A percentile compares a stretch with the other conserved stretches of the same genome.
Conservation (phyloP, 176 grass and related monocot genomes). For the Tillandsia leiboldiana region DNA sequence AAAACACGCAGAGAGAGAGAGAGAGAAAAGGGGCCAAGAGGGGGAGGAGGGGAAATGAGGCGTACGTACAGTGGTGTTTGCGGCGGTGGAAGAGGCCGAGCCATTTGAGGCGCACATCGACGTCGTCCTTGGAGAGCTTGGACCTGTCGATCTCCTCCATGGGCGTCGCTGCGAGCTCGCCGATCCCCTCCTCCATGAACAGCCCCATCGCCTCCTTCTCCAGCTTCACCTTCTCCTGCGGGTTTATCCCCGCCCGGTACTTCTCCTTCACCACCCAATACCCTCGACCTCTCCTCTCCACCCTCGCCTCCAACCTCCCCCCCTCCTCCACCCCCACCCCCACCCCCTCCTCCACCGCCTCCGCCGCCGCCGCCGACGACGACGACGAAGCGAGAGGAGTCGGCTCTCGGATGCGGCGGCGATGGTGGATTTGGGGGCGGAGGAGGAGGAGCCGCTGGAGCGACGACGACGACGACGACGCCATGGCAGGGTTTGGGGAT, state of each 20-base stretch:
- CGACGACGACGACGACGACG: too few species aligned
- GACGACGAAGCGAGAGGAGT: background rate
- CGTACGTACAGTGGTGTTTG: constrained; percentile 76
- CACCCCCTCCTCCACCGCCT: constrained; percentile 4
- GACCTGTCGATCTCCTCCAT: constrained; percentile 62
- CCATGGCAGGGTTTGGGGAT: too few species aligned
- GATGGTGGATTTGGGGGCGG: constrained; percentile 32
- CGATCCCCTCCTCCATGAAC: constrained; percentile 64
- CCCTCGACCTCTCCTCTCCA: constrained; percentile 44
- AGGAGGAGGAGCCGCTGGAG: background rate
- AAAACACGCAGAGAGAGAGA: background rate
- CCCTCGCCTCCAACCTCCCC: constrained; percentile 55
- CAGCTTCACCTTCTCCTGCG: constrained; percentile 92
- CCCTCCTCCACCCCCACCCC: background rate
- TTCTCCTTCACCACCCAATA: constrained; percentile 91
- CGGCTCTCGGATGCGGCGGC: background rate
- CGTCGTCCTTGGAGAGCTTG: constrained; percentile 78
- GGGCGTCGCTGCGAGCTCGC: constrained; percentile 45
- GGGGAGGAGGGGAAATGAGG: too few species aligned
- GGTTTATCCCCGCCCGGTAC: constrained; percentile 65
- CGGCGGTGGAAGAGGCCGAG: constrained; percentile 93
- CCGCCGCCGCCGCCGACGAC: constrained; percentile 6
- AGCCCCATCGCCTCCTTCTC: constrained; percentile 78
- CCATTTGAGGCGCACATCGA: constrained; percentile 90
- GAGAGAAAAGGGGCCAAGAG: background rate